These are phyloP conservation scores for Myxozyma vanderwaltii DNA, from an alignment of 805 yeast species.

Conservation along the genomic window DNA sequence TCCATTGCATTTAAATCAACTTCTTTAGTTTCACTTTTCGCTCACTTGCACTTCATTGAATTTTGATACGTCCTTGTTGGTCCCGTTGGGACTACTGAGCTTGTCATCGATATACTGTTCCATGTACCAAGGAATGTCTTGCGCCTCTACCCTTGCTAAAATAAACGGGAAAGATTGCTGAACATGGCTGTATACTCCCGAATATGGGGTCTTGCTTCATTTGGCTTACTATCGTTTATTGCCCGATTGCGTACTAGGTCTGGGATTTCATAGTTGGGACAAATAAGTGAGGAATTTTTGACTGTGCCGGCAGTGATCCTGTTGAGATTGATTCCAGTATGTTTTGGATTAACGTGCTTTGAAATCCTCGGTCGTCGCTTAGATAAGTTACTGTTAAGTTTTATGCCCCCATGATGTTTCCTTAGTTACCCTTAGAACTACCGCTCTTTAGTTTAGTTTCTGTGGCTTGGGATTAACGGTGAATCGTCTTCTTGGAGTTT, in stretches of 20 bases:
- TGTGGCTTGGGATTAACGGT: slow-evolving; percentile 97
- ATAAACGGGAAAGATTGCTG: too few species aligned
- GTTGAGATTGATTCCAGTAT: slow-evolving; percentile 92
- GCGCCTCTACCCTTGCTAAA: too few species aligned
- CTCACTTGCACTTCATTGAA: slow-evolving; percentile 81
- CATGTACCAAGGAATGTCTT: slow-evolving; percentile 85
- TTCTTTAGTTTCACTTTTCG: slow-evolving; percentile 82
- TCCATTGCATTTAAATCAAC: slow-evolving; percentile 80
- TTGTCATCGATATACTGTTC: slow-evolving; percentile 84
- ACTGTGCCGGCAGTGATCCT: slow-evolving; percentile 98
- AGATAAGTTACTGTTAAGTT: slow-evolving; percentile 56
- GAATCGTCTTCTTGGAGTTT: slow-evolving; percentile 77
- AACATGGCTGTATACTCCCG: slow-evolving; percentile 87
- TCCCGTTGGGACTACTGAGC: slow-evolving; percentile 44
- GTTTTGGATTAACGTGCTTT: slow-evolving; percentile 84
- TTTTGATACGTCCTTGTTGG: slow-evolving; percentile 65
- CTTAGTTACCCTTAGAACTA: slow-evolving; percentile 83
- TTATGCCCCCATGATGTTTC: slow-evolving; percentile 95
- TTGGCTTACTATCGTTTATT: slow-evolving; percentile 90
- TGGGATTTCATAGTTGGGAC: slow-evolving; percentile 97
- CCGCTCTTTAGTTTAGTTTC: slow-evolving; percentile 89
- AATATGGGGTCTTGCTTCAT: slow-evolving; percentile 76
- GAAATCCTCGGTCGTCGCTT: slow-evolving; percentile 67
- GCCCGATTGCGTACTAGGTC: slow-evolving; percentile 91
- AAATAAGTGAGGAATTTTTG: slow-evolving; percentile 83